Evolutionary conservation across 208 protist species (phyloP).

Genomic region (Endotrypanum monterogeii): DNA sequence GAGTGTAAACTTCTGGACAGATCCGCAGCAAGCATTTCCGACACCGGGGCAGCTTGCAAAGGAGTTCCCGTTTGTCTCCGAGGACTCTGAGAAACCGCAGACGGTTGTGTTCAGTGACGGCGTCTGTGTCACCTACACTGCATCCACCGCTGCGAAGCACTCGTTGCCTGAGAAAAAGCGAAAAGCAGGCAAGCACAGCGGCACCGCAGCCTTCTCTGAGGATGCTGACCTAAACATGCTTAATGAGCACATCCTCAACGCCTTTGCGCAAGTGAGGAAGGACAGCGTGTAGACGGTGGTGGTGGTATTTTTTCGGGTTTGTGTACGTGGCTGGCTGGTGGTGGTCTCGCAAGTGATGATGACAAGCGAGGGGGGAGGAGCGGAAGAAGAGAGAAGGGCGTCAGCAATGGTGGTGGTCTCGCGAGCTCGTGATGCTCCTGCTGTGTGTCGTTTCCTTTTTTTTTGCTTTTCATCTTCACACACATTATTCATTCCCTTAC

Average conservation of each 20-base stretch:
- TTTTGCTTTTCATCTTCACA: not conserved
- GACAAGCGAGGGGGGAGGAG: not conserved
- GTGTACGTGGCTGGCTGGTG: too few species aligned
- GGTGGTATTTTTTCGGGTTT: too few species aligned
- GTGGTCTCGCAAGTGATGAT: too few species aligned
- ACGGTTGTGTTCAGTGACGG: constrained; percentile 78
- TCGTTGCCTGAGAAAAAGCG: constrained; percentile 38
- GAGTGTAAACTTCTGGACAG: constrained; percentile 77
- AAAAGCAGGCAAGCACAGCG: constrained; percentile 13
- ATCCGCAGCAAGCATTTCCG: constrained; percentile 36
- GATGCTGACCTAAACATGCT: constrained; percentile 79
- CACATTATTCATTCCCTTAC: not conserved
- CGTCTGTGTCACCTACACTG: constrained; percentile 76
- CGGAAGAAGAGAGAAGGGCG: not conserved
- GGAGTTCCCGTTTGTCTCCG: constrained; percentile 48
- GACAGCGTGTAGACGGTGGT: constrained; percentile 1
- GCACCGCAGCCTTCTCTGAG: constrained; percentile 21
- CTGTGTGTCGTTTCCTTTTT: not conserved
- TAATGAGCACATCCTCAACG: constrained; percentile 82
- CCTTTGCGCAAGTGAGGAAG: constrained; percentile 62
- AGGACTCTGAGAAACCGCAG: constrained; percentile 35
- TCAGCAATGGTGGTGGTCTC: too few species aligned
- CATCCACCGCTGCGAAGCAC: constrained; percentile 57
- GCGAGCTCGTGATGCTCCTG: not conserved
- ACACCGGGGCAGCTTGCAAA: constrained; percentile 36